Evolutionary conservation across 805 yeast genomes (phyloP).

Genomic region (Dipodascus albidus): DNA sequence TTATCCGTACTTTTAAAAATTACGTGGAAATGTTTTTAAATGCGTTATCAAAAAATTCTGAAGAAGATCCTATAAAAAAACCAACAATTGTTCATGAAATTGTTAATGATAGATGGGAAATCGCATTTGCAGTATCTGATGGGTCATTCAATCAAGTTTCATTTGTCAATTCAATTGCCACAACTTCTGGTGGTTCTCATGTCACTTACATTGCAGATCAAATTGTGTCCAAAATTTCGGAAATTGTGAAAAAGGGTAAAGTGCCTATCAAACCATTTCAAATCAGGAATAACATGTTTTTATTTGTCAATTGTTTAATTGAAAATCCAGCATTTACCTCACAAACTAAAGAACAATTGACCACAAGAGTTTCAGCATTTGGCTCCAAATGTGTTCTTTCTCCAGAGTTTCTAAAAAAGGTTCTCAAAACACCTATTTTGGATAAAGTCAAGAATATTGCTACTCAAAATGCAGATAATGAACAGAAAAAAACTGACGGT

Average conservation of each 20-base stretch:
- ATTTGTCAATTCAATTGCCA: slow-evolving; percentile 94
- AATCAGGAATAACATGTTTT: slow-evolving; percentile 78
- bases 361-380: slow-evolving; percentile 79
- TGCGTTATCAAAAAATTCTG: slow-evolving; percentile 39
- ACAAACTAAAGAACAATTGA: slow-evolving; percentile 91
- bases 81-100: slow-evolving; percentile 69
- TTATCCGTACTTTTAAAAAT: slow-evolving; percentile 64
- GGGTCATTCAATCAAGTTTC: slow-evolving; percentile 88
- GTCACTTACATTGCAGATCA: slow-evolving; percentile 79
- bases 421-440: slow-evolving; percentile 60
- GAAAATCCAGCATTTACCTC: slow-evolving; percentile 97
- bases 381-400: slow-evolving; percentile 76
- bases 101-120: slow-evolving; percentile 84
- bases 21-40: slow-evolving; percentile 85
- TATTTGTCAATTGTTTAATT: slow-evolving; percentile 82
- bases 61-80: slow-evolving; percentile 18
- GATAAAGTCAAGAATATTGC: slow-evolving; percentile 70
- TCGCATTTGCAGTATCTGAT: slow-evolving; percentile 90
- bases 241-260: slow-evolving; percentile 51
- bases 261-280: slow-evolving; percentile 79
- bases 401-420: slow-evolving; percentile 62
- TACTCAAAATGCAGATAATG: slow-evolving; percentile 80
- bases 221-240: slow-evolving; percentile 65
- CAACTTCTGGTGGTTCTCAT: slow-evolving; percentile 95
- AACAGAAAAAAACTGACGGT: slow-evolving; percentile 83